Evolutionary conservation across 768 basidiomycete species (phyloP).

Genomic region (Leccinum rimulosum): DNA sequence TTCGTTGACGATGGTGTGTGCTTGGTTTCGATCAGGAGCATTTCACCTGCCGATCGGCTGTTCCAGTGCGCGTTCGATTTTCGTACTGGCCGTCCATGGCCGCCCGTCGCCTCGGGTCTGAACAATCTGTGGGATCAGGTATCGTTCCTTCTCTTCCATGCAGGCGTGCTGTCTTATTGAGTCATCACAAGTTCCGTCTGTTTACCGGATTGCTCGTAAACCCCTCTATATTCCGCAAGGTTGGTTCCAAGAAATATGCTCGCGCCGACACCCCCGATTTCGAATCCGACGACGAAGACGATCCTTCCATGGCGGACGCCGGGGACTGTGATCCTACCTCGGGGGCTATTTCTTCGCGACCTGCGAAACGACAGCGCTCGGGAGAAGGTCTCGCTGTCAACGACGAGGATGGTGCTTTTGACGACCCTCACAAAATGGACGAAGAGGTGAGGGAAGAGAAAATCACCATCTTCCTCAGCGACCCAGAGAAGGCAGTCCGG

Average conservation of each 20-base stretch:
- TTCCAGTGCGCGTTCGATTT: constrained; percentile 61
- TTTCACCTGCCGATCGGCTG: constrained; percentile 51
- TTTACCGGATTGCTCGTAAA: constrained; percentile 57
- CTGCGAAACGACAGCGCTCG: constrained; percentile 28
- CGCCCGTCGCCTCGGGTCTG: constrained; percentile 30
- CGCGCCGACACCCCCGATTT: constrained; percentile 36
- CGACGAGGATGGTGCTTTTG: constrained; percentile 34
- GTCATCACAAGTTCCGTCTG: constrained; percentile 49
- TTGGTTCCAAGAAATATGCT: constrained; percentile 25
- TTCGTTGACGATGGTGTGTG: background rate
- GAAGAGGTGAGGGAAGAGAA: constrained; percentile 42
- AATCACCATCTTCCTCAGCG: constrained; percentile 52
- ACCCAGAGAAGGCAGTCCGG: constrained; percentile 56
- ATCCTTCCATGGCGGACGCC: constrained; percentile 12
- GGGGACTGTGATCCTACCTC: background rate
- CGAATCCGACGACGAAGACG: constrained; percentile 30
- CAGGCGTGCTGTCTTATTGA: constrained; percentile 2
- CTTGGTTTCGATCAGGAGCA: constrained; percentile 33
- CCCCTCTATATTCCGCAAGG: constrained; percentile 37
- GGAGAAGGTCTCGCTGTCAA: constrained; percentile 11
- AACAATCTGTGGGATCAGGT: constrained; percentile 67
- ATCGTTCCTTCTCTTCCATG: constrained; percentile 11
- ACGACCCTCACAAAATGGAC: constrained; percentile 33
- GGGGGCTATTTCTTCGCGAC: constrained; percentile 4
- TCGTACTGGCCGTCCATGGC: constrained; percentile 39